Evolutionary conservation across 768 basidiomycete genomes (phyloP), one percentile per base, ranked within the genome.

Genomic region (Cystobasidium onofrii): DNA sequence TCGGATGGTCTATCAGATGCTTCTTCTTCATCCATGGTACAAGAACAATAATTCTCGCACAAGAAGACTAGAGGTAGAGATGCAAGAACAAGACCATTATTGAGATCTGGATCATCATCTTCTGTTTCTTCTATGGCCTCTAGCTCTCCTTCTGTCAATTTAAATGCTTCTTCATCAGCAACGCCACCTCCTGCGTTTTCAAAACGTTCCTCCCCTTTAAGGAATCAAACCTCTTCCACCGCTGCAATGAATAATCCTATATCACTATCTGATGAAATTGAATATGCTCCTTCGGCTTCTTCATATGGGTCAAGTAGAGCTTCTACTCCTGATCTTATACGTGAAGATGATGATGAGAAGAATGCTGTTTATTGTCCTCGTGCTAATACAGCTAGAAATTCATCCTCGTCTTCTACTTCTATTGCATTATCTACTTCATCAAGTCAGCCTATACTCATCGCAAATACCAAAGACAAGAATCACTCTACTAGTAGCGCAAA

Each of bases 291-390:
- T 17, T 27, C 27, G 7, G 66, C 43, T n/a, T 34, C 41, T 23
- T 27, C 54, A 23, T 15, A 36, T 34, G 46, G 23, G 4, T 39
- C 54, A 39, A 71, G 69, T 55, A 7, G 25, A 29, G 33, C 69
- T 12, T 46, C 69, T 20, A 71, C 69, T 25, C 69, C 69, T 10
- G 54, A 55, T 29, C 43, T 60, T 4, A 60, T 71, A 9, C 50
- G 52, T n/a, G 69, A 71, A 71, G 69, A n/a, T n/a, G n/a, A 71
- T 36, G 69, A 71, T 29, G 69, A 71, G 36, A 23, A 25, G 7
- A 4, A 10, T 4, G 2, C 23, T 41, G 3, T 25, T 9, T 60
- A 25, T 60, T 9, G 13, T 23, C 27, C 12, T 39, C 31, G 9
- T 39, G 2, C 10, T 39, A 27, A 64, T 31, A 7, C 39, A 39